Conservation (phyloP, 1,284 basidiomycete genomes). For the Microbotryum intermedium region DNA sequence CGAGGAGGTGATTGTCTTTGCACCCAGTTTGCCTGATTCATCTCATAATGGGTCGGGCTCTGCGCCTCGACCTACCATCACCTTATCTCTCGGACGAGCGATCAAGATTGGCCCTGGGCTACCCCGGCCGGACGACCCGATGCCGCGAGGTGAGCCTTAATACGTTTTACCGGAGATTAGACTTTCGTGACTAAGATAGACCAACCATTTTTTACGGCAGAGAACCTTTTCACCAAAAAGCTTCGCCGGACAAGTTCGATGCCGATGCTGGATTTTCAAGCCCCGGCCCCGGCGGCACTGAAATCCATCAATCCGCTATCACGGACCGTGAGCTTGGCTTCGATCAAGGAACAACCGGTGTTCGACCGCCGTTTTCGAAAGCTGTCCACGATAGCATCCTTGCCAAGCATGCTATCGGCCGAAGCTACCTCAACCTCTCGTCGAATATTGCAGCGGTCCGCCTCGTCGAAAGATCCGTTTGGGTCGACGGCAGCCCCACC, state of each 20-base stretch:
- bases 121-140: constrained; percentile 27
- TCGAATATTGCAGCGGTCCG: not conserved
- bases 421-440: not conserved
- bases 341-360: not conserved
- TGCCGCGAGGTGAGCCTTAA: constrained; percentile 18
- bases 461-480: not conserved
- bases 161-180: too few relatives aligned
- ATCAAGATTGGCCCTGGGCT: not conserved
- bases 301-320: not conserved
- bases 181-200: not conserved
- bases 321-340: not conserved
- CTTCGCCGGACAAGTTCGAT: constrained; percentile 24
- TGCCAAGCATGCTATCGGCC: too few relatives aligned
- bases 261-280: constrained; percentile 11
- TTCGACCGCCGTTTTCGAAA: not conserved
- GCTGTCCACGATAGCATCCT: not conserved
- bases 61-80: not conserved
- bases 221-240: constrained; percentile 24
- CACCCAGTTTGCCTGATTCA: not conserved
- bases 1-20: constrained; percentile 24
- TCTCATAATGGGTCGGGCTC: not conserved
- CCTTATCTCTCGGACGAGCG: constrained; percentile 17
- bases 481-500: not conserved
- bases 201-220: not conserved
- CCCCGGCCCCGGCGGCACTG: not conserved